phyloP scores from a whole-genome alignment of 345 rosid genomes.

The Citrus australasica region DNA sequence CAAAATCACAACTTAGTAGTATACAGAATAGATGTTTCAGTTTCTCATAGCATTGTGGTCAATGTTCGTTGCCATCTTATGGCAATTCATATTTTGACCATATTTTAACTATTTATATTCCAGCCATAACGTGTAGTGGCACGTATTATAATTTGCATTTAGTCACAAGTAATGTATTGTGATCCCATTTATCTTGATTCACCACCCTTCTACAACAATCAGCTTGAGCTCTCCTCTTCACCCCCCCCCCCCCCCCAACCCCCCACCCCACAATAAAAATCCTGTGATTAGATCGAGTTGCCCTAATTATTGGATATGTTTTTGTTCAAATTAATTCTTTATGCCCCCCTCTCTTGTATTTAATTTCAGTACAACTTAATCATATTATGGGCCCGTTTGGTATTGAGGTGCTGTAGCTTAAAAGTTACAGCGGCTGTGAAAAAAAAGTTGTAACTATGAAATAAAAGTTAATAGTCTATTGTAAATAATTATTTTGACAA shows the following conservation, averaged over 20 bases:
- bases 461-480: too few relatives aligned
- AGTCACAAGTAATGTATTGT: background rate
- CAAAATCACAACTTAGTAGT: background rate
- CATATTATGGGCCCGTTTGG: background rate
- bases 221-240: background rate
- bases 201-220: background rate
- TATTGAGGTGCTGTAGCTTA: too few relatives aligned
- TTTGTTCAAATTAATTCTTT: background rate
- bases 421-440: too few relatives aligned
- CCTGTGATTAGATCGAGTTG: background rate
- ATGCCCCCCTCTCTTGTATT: background rate
- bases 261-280: too few relatives aligned
- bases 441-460: too few relatives aligned
- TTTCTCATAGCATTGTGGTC: background rate
- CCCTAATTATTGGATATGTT: background rate
- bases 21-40: background rate
- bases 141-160: background rate
- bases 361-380: background rate
- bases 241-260: too few relatives aligned
- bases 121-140: background rate
- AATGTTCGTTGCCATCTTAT: background rate
- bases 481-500: too few relatives aligned
- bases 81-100: background rate
- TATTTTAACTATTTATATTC: background rate
- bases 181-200: background rate